Conservation (phyloP, 2,329 filamentous ascomycete species). For the Phymatotrichopsis omnivora region DNA sequence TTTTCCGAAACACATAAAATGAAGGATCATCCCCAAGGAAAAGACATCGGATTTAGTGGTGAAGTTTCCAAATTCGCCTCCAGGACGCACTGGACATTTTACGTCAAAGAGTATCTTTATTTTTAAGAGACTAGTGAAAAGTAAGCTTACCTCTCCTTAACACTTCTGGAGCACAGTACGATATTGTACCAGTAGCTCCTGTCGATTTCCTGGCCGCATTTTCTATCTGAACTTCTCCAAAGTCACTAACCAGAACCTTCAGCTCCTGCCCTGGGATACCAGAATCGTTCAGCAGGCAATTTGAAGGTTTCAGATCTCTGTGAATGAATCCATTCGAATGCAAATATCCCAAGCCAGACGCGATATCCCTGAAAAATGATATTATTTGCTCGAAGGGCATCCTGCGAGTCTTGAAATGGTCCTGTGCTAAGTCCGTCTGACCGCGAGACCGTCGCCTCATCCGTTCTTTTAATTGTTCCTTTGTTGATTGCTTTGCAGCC, state of each 20-base stretch:
- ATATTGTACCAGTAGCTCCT: constrained; percentile 89
- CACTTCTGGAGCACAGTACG: constrained; percentile 94
- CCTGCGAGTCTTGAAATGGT: constrained; percentile 41
- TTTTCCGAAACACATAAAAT: constrained; percentile 91
- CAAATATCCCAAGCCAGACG: constrained; percentile 79
- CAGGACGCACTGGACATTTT: constrained; percentile 37
- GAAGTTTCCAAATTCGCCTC: constrained; percentile 78
- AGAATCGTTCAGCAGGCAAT: constrained; percentile 70
- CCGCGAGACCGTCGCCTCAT: constrained; percentile 74
- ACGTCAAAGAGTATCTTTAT: constrained; percentile 20
- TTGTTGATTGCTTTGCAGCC: constrained; percentile 54
- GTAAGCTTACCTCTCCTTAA: constrained; percentile 46
- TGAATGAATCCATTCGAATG: constrained; percentile 91
- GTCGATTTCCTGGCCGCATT: constrained; percentile 76
- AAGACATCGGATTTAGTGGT: constrained; percentile 98
- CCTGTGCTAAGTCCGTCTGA: constrained; percentile 46
- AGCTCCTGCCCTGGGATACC: constrained; percentile 52
- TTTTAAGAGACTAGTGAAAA: background rate
- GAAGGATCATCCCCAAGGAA: constrained; percentile 93
- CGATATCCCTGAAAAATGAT: constrained; percentile 91
- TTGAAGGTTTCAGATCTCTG: constrained; percentile 89
- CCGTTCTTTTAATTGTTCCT: constrained; percentile 79
- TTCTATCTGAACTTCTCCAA: constrained; percentile 87
- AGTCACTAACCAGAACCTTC: constrained; percentile 86
- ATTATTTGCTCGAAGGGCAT: constrained; percentile 86